Base-by-base conservation (phyloP, 2,329 filamentous ascomycete genomes). In the Venturia asperata region DNA sequence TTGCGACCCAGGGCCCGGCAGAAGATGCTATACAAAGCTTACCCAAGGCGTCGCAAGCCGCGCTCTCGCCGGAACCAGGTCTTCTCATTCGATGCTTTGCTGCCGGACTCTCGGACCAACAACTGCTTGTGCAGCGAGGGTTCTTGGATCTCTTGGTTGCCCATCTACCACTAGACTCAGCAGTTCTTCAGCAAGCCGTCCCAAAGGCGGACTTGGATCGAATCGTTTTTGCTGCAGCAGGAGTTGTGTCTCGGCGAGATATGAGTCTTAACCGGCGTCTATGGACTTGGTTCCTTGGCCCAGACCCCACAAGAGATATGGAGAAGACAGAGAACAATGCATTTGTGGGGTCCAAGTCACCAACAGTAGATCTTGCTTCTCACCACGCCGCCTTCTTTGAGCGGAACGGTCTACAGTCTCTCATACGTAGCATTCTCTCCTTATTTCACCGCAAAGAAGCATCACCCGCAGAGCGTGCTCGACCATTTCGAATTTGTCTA, bases 261-360 rank as follows among this genome's bases (percentile, higher is more conserved):
- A 99, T 99, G 94, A 96, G 93, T 73, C 79, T 99, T 61, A 99
- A 99, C 74, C 83, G 94, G 70, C 85, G 94, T 45, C 79, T 99
- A n/a, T 97, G 93, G 92, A 86, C 90, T 55, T 99, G 94, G 94
- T 87, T 97, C 67, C 81, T 99, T 1, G 94, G 94, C 0, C 92
- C 92, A 2, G 91, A 86, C 64, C 75, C 80, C n/a, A 68, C 75
- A 4, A 71, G 72, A 55, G 77, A 74, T 39, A 63, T 68, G 84
- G 65, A 71, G 65, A 67, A 76, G 65, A 70, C 74, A 63, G 72
- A 72, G 63, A 62, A 68, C 39, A 68, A 67, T 24, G 83, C 52
- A 70, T 80, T 61, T 71, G 70, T 78, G 27, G 82, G 87, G 62
- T 77, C 75, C 45, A 81, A 83, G 64, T 82, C 78, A 17, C 80